phyloP scores from a whole-genome alignment of 2,329 filamentous ascomycete species.

The Xylariales sp. region DNA sequence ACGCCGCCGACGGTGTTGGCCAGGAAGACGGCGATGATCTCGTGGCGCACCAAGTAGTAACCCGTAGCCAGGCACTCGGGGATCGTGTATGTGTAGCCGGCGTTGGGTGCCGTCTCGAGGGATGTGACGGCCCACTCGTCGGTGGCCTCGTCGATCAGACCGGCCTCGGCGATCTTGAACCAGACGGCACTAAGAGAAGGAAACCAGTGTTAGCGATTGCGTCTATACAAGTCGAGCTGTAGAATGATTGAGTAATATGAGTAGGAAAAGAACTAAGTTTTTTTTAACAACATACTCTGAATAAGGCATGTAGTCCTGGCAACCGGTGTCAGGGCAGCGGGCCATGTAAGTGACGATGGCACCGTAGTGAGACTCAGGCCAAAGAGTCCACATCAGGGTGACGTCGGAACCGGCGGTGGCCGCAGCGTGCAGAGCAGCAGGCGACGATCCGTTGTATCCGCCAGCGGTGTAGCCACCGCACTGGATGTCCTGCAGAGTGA shows the following conservation, averaged over 20 bases:
- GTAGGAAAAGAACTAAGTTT: too few species aligned
- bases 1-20: constrained; percentile 34
- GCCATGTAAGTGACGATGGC: constrained; percentile 59
- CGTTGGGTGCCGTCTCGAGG: constrained; percentile 37
- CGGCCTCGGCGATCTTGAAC: constrained; percentile 50
- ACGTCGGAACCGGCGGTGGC: constrained; percentile 50
- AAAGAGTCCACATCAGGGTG: constrained; percentile 50
- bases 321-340: constrained; percentile 42
- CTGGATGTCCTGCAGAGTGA: constrained; percentile 49
- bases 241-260: too few species aligned
- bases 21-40: constrained; percentile 51
- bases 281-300: constrained; percentile 8
- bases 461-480: constrained; percentile 49
- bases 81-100: constrained; percentile 45
- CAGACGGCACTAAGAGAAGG: constrained; percentile 33
- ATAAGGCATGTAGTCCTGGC: constrained; percentile 15
- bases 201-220: too few species aligned
- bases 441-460: constrained; percentile 42
- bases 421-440: constrained; percentile 48
- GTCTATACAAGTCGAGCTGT: too few species aligned
- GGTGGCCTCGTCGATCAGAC: constrained; percentile 39
- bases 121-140: constrained; percentile 41
- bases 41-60: constrained; percentile 55
- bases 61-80: constrained; percentile 40
- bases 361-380: constrained; percentile 46